A percentile compares a stretch with the other conserved stretches of the same genome.
These are phyloP conservation scores for Trichoderma sp. DNA, from an alignment of 2,329 filamentous ascomycete genomes.

Conservation along the genomic window DNA sequence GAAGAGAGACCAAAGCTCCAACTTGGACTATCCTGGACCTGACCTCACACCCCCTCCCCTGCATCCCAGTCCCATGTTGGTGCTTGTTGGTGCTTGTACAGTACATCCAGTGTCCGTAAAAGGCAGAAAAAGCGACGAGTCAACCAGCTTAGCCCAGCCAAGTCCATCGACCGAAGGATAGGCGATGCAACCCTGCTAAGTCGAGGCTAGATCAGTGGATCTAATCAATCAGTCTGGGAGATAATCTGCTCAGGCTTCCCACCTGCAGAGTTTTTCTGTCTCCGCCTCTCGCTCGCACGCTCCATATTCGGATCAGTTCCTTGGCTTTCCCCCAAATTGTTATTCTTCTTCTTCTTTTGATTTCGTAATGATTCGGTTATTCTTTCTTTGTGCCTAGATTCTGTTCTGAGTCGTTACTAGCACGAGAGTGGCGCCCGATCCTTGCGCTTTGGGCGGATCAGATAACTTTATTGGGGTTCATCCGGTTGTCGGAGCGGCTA, in stretches of 20 bases:
- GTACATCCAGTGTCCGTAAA: background rate
- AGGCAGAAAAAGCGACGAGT: background rate
- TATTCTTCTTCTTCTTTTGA: background rate
- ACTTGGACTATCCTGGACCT: background rate
- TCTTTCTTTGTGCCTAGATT: background rate
- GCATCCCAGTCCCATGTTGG: background rate
- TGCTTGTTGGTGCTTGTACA: background rate
- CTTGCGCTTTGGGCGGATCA: constrained; percentile 22
- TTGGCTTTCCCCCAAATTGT: background rate
- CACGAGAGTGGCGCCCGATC: background rate
- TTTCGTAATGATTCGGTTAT: background rate
- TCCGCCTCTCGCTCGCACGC: background rate
- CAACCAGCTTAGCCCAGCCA: background rate
- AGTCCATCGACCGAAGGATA: background rate
- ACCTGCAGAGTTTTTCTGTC: background rate
- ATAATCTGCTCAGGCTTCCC: background rate
- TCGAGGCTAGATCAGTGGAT: background rate
- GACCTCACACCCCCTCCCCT: background rate
- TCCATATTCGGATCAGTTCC: background rate
- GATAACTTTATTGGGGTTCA: constrained; percentile 25
- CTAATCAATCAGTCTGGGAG: background rate
- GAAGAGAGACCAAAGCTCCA: background rate
- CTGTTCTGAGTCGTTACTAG: background rate
- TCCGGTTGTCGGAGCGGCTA: constrained; percentile 14
- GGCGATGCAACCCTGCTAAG: background rate